Base-by-base conservation (phyloP, 306 rosid species). In the Gastrolobium bilobum region DNA sequence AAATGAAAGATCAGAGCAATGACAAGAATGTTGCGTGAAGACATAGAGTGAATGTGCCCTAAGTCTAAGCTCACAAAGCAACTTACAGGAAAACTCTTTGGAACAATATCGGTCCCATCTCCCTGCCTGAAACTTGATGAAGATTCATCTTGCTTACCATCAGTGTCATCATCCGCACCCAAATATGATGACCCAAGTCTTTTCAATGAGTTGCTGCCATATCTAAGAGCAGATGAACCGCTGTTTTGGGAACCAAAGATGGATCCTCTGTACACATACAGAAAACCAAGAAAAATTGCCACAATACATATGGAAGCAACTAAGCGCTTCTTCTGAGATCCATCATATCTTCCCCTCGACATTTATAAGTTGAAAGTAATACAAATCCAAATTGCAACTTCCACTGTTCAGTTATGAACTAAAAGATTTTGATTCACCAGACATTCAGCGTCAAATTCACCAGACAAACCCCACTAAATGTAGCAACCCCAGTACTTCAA, bases 21-120 rank as follows among this genome's bases (percentile, higher is more conserved):
- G 10, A 63, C 48, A 39, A 63, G 77, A 38, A 71, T 83, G 77
- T 38, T 9, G 46, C 38, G 34, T 10, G 53, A 30, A 69, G 61
- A 61, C 53, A 33, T 47, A 48, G 82, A 33, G 58, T 51, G 77
- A n/a, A 37, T 60, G 65, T 44, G 51, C 35, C 67, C 13, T 30
- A 61, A 42, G 39, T 63, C 48, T 76, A 68, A 76, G 73, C 60
- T 26, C 33, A 75, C 31, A 39, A 30, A 14, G 64, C 54, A 71
- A 89, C 97, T 85, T 88, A 95, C 99, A 44, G 94, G 98, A 79
- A 87, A 90, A 88, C 93, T 95, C 85, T 90, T 95, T 1, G 92
- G 89, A 37, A 75, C 58, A 5, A 86, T n/a, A 62, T 78, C 82
- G 48, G 85, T 94, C 29, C 51, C 89, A 37, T 92, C 93, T 74